Percentiles rank a stretch among this genome's conserved stretches.
phyloP scores from a whole-genome alignment of 495 filamentous ascomycete species.

The Clavariopsis aquatica region DNA sequence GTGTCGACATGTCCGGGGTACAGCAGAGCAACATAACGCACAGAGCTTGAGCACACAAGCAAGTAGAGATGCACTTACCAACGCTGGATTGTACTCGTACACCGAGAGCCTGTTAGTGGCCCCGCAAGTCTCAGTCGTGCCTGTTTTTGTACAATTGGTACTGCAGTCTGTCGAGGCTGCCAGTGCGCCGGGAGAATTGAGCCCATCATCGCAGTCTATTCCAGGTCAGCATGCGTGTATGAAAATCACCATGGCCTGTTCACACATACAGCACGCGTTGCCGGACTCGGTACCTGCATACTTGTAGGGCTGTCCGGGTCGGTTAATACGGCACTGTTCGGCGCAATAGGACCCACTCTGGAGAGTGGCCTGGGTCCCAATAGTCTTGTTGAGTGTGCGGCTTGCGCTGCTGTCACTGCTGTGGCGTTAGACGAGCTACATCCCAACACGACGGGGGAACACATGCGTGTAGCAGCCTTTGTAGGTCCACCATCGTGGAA shows the following conservation, averaged over 20 bases:
- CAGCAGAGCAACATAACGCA: not conserved
- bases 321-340: not conserved
- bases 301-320: not conserved
- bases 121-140: not conserved
- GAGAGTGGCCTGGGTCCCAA: not conserved
- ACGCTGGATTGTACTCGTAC: not conserved
- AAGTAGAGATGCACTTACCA: not conserved
- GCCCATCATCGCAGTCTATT: not conserved
- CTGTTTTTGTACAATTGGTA: not conserved
- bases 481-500: not conserved
- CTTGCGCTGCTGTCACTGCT: not conserved
- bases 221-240: not conserved
- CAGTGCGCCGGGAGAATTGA: not conserved
- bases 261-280: not conserved
- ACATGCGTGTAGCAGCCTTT: not conserved
- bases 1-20: not conserved
- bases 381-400: not conserved
- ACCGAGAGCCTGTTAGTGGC: not conserved
- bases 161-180: not conserved
- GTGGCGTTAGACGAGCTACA: not conserved
- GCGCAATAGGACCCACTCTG: not conserved
- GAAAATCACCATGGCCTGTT: not conserved
- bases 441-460: not conserved
- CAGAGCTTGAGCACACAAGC: slow-evolving; percentile 5
- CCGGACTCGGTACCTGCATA: not conserved